Percentiles rank a stretch among this genome's conserved stretches.
These are phyloP conservation scores for Penicillium ochrochloron DNA, from an alignment of 495 filamentous ascomycete genomes.

Conservation along the genomic window DNA sequence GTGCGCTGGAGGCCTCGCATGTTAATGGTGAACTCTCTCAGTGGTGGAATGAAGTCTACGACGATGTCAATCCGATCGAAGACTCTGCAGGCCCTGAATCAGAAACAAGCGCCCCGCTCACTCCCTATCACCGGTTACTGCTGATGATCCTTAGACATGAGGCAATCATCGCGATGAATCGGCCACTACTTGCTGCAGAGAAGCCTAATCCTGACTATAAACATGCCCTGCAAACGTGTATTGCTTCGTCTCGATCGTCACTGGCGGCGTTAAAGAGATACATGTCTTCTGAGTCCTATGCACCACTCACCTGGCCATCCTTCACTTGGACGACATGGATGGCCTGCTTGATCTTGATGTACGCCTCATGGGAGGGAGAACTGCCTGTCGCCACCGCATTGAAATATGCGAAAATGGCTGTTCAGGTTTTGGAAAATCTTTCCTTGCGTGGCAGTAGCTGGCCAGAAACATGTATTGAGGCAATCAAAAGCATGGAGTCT, in stretches of 20 bases:
- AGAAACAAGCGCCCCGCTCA: constrained; percentile 12
- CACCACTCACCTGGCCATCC: constrained; percentile 48
- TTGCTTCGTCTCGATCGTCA: constrained; percentile 48
- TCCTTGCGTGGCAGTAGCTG: constrained; percentile 42
- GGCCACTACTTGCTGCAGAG: constrained; percentile 45
- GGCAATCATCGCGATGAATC: constrained; percentile 51
- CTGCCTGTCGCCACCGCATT: constrained; percentile 35
- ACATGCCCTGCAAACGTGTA: constrained; percentile 50
- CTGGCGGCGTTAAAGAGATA: constrained; percentile 38
- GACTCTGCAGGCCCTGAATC: constrained; percentile 18
- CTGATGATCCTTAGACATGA: constrained; percentile 47
- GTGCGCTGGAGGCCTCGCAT: constrained; percentile 38
- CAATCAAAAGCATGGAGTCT: constrained; percentile 44
- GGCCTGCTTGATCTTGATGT: constrained; percentile 52
- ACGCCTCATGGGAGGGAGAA: constrained; percentile 48
- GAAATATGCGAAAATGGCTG: constrained; percentile 41
- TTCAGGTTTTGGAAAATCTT: constrained; percentile 41
- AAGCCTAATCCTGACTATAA: constrained; percentile 44
- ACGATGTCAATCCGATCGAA: constrained; percentile 43
- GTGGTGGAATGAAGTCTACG: constrained; percentile 55
- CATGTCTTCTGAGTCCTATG: constrained; percentile 26
- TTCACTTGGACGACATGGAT: constrained; percentile 57
- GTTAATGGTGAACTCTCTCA: constrained; percentile 44
- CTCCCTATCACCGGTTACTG: constrained; percentile 42
- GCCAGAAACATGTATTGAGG: constrained; percentile 50